phyloP scores from a whole-genome alignment of 192 early-diverging fungal genomes.

The Mortierella antarctica region DNA sequence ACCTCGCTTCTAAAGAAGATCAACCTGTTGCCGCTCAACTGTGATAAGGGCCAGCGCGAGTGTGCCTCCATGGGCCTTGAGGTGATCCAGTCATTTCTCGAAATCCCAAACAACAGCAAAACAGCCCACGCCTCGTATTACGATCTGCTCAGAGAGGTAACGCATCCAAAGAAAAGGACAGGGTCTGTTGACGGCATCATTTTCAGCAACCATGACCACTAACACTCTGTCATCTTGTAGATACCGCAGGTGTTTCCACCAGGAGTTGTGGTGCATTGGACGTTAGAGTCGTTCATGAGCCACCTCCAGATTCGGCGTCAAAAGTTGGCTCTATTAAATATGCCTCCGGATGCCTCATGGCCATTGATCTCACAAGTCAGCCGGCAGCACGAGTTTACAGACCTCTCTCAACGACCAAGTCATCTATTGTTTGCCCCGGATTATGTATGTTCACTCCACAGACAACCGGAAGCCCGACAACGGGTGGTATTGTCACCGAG shows the following conservation, averaged over 20 bases:
- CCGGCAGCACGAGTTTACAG: constrained; percentile 62
- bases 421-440: constrained; percentile 62
- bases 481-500: background rate
- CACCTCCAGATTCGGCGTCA: constrained; percentile 64
- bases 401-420: constrained; percentile 57
- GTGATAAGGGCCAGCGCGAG: constrained; percentile 52
- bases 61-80: constrained; percentile 63
- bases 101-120: constrained; percentile 56
- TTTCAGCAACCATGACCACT: background rate
- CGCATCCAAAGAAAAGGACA: background rate
- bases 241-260: constrained; percentile 64
- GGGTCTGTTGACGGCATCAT: too few species aligned
- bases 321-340: constrained; percentile 61
- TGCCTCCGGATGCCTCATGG: constrained; percentile 81
- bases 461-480: background rate
- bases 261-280: constrained; percentile 67
- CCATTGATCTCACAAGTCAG: constrained; percentile 80
- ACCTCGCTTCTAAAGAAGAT: constrained; percentile 62
- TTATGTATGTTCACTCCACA: constrained; percentile 34
- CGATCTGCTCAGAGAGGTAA: constrained; percentile 66
- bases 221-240: constrained; percentile 22
- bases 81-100: constrained; percentile 59
- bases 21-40: constrained; percentile 56
- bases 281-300: constrained; percentile 66
- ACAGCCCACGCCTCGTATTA: constrained; percentile 62